Evolutionary conservation across 1,284 basidiomycete genomes (phyloP), one percentile per base, ranked within the genome.

Genomic region (Porogramme epimiltina): DNA sequence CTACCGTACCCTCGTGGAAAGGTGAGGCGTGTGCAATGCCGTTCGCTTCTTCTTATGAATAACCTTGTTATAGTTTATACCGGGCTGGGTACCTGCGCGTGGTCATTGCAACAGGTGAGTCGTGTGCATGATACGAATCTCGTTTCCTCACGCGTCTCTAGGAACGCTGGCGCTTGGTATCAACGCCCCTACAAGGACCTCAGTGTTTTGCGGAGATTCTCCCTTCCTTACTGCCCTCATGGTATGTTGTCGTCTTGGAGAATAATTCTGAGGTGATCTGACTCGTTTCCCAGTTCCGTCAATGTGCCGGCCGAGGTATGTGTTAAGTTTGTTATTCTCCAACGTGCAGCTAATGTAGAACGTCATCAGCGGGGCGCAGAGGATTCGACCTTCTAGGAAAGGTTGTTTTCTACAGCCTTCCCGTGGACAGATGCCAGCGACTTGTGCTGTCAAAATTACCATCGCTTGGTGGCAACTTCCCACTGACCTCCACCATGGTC

Each of bases 81-180:
- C 78, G 87, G 13, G 66, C 73, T 23, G 84, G 85, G 3, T 84
- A 78, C 55, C 58, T 89, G 45, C 77, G 81, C 24, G 80, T 89
- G 8, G 73, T 89, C 26, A 80, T 89, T 53, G 78, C 84, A 8
- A 88, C 86, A 40, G 78, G 83, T 78, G 47, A 31, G 28, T 31
- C 28, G 66, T 56, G 2, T 24, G 39, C 4, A 25, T 5, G 4
- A 16, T 37, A 10, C 25, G 26, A 15, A 2, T 25, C 20, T n/a
- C 5, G 16, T 11, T n/a, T 4, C 23, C 19, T 49, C n/a, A 42
- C 36, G n/a, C 33, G 5, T 37, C 41, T 42, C 18, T 23, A 83
- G 84, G 80, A 11, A 86, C 86, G 3, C 70, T 89, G 46, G 86
- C 87, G 2, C 70, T 89, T 10, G 87, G 87, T 52, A 89, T 89